Base-by-base conservation (phyloP, 768 basidiomycete genomes). In the Hericium rajendrae region DNA sequence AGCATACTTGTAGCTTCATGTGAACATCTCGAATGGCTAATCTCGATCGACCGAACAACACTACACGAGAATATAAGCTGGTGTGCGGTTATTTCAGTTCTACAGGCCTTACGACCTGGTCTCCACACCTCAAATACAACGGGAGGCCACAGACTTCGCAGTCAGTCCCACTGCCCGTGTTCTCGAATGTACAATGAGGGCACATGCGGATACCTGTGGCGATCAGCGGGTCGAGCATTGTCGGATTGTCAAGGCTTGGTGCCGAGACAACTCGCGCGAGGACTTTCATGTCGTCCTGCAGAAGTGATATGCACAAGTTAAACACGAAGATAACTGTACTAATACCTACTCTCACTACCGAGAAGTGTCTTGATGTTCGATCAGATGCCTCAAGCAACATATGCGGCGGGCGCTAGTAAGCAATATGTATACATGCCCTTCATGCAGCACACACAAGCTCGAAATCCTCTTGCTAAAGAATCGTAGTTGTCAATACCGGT, bases 111-210 rank as follows among this genome's bases (percentile, higher is more conserved):
- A 62, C 74, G 48, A 94, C 32, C 32, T 6, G 2, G 8, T 32
- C 32, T 32, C 32, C 32, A 32, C 32, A 0, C 6, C 32, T 46
- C 20, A 2, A 50, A 22, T 22, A 22, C 6, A 51, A 67, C 24
- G 94, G 94, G 65, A 97, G 71, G 24, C 89, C 88, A 67, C 94
- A 98, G 38, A 97, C 86, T 60, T 97, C 92, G 69, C 94, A 97
- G 65, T 98, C 94, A n/a, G 72, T 75, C 26, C 82, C 82, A 5
- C 79, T 73, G 63, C 83, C 77, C 0, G 67, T 69, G 69, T 97
- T 97, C 71, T 91, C 94, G 63, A 91, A 94, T 13, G 94, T 97
- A 71, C 94, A 95, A 64, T 95, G 91, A 13, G 92, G 93, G 67
- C 93, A 97, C 51, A 85, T 76, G 61, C 79, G 79, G 51, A 78